Evolutionary conservation across 2,329 filamentous ascomycete genomes (phyloP).

Genomic region (Lasiodiplodia sp.): DNA sequence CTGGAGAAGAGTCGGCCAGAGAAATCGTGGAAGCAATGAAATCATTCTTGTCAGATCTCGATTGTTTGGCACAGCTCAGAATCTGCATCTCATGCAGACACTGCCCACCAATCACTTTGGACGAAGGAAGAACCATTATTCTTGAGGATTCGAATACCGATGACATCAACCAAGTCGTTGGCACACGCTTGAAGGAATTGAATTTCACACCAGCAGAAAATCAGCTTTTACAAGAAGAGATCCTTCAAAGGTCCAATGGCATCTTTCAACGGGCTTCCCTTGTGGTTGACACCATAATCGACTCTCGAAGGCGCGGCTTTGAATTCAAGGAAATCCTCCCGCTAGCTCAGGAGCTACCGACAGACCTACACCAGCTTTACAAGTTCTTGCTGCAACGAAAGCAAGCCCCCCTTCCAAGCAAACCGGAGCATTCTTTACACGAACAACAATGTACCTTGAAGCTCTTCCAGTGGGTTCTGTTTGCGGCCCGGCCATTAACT

Average conservation of each 20-base stretch:
- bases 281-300: neutral
- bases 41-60: neutral
- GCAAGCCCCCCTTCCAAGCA: neutral
- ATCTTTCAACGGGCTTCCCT: neutral
- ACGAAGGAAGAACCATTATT: neutral
- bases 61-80: neutral
- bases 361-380: neutral
- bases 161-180: neutral
- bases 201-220: neutral
- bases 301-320: neutral
- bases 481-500: neutral
- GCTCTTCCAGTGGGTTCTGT: constrained; percentile 1
- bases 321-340: neutral
- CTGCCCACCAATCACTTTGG: neutral
- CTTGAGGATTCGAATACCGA: neutral
- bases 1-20: neutral
- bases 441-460: neutral
- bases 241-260: neutral
- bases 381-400: neutral
- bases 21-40: neutral
- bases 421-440: neutral
- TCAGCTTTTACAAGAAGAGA: too few species aligned
- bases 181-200: neutral
- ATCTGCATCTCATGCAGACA: neutral
- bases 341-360: neutral